phyloP scores from a whole-genome alignment of 2,329 filamentous ascomycete genomes.

The Fusarium sp. region DNA sequence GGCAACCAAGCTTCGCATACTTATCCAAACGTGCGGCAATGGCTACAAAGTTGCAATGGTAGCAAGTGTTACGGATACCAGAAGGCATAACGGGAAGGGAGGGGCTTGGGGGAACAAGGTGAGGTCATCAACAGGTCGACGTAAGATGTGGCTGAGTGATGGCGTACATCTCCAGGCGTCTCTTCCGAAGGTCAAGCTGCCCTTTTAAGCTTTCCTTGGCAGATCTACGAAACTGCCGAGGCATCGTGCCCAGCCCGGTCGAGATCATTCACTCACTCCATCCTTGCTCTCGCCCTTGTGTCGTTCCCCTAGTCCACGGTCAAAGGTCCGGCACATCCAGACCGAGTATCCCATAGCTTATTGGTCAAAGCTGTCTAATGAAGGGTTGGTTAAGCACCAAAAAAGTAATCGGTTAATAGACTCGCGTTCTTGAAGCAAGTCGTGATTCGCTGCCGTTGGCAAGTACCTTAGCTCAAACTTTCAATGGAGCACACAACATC shows the following conservation, averaged over 20 bases:
- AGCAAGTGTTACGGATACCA: background rate
- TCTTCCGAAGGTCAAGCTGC: background rate
- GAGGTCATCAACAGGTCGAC: background rate
- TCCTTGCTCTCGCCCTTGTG: constrained; percentile 6
- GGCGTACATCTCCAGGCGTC: background rate
- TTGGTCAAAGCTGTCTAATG: background rate
- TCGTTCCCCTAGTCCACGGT: background rate
- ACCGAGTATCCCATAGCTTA: background rate
- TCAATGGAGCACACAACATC: background rate
- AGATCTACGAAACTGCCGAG: constrained; percentile 19
- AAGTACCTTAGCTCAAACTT: background rate
- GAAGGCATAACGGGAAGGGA: background rate
- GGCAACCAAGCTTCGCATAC: background rate
- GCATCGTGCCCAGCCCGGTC: constrained; percentile 10
- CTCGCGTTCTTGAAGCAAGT: background rate
- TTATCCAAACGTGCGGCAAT: constrained; percentile 30
- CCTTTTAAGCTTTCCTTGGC: constrained; percentile 17
- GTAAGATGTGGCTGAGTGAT: background rate
- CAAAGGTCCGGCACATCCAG: background rate
- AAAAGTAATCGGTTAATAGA: background rate
- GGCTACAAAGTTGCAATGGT: background rate
- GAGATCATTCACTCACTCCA: background rate
- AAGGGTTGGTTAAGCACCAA: background rate
- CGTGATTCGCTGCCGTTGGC: background rate
- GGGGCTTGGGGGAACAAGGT: background rate